Percentiles rank a stretch among this genome's conserved stretches.
Conservation (phyloP, 1,284 basidiomycete species). For the Leccinum idahoense region DNA sequence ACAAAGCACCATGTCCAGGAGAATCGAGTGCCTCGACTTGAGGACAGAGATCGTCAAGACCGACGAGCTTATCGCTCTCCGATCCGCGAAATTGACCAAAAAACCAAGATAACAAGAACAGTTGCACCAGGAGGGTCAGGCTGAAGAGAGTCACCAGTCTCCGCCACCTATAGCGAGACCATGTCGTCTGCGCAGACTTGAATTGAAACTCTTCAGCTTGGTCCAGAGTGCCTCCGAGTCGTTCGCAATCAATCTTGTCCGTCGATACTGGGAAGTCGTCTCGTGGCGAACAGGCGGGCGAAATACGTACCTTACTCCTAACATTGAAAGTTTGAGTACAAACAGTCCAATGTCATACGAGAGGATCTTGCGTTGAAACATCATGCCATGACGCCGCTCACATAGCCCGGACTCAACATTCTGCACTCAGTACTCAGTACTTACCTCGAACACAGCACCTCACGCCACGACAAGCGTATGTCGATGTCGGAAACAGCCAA, state of each 20-base stretch:
- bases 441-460: not conserved
- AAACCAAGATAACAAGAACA: constrained; percentile 1
- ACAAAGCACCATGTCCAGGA: constrained; percentile 24
- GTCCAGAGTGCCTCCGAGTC: not conserved
- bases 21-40: constrained; percentile 31
- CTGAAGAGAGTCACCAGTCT: constrained; percentile 9
- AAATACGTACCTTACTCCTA: too few relatives aligned
- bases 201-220: not conserved
- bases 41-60: constrained; percentile 25
- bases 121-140: constrained; percentile 7
- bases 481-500: not conserved
- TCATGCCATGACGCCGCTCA: too few relatives aligned
- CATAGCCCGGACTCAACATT: too few relatives aligned
- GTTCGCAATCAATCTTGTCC: not conserved
- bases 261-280: not conserved
- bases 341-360: too few relatives aligned
- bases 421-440: not conserved
- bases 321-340: too few relatives aligned
- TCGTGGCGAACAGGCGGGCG: not conserved
- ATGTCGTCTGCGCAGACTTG: not conserved
- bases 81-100: not conserved
- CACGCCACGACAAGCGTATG: not conserved
- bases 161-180: not conserved
- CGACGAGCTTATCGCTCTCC: not conserved
- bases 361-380: too few relatives aligned